Base-by-base conservation (phyloP, 2,329 filamentous ascomycete species). In the Epichloe sylvatica region DNA sequence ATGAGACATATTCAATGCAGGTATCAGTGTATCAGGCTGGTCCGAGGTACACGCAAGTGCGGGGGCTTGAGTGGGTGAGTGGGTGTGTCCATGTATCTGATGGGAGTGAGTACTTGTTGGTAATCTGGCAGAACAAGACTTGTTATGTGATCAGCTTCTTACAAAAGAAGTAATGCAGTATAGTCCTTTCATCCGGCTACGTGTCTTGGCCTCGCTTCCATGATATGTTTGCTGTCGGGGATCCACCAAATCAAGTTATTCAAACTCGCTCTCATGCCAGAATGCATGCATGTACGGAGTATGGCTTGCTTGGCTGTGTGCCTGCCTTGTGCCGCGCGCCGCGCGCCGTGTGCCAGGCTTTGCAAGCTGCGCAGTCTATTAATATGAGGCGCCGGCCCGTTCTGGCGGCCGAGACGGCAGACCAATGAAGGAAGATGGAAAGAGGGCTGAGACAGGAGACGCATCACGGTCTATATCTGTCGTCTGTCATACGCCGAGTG, bases 341-440 rank as follows among this genome's bases (percentile, higher is more conserved):
- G n/a, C n/a, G n/a, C n/a, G n/a, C n/a, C n/a, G n/a, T n/a, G n/a
- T n/a, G n/a, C n/a, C n/a, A n/a, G n/a, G n/a, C n/a, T n/a, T n/a
- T n/a, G n/a, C 25, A 30, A 37, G 12, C 5, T n/a, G 13, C 36
- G 36, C n/a, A n/a, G n/a, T 41, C 37, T 47, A 34, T 47, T 21
- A 17, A 15, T 33, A n/a, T 19, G 38, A 48, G 38, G n/a, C 46
- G 46, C 46, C 46, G 46, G 39, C 46, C 46, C 19, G 17, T 41
- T 23, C 17, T 36, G 25, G 13, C 38, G 46, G 30, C 46, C 30
- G 6, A 35, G 38, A 30, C 15, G 12, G 25, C 11, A 15, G 30
- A 41, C 39, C 46, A 48, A 48, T 47, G 36, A 25, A 7, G 38
- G 38, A 21, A 21, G 43, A 3, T 36, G 25, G 17, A 36, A 21